Evolutionary conservation across 257 asterid genomes (phyloP), one percentile per base, ranked within the genome.

Genomic region (Petrea volubilis): DNA sequence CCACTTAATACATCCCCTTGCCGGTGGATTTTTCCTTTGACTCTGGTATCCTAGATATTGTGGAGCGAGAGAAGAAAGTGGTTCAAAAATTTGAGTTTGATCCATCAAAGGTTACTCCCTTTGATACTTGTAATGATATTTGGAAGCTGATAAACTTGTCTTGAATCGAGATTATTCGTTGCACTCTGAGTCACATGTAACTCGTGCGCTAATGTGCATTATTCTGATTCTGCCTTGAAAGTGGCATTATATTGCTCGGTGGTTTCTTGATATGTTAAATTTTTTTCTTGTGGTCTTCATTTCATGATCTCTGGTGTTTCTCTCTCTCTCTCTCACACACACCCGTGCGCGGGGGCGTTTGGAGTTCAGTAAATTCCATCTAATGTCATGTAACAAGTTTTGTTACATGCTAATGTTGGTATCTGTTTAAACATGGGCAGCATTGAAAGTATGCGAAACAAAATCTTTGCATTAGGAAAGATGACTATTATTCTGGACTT

Each of bases 101-200:
- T 74, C 77, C 80, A 27, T 76, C 73, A 10, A 56, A 64, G 74
- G 77, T 64, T 51, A 64, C 83, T 18, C 20, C 87, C 47, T 88
- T 79, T 25, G 82, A 85, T 51, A 74, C 81, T 23, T 83, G 93
- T 74, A 77, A 88, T 72, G 34, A 52, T 56, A 65, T 88, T 29
- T 90, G 97, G 97, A 80, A 88, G 86, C 80, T 86, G 85, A 85
- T 85, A 43, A 60, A 68, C 77, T 73, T 34, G 52, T 61, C 77
- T 67, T 74, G 70, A 62, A 21, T 56, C 33, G 67, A 12, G 7
- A 56, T 55, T 65, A 31, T 71, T 46, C 47, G 23, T 28, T 64
- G 23, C 25, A 9, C 40, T 59, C 18, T 59, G 51, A 13, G 24
- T 76, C 29, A 27, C 34, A 34, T 75, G 44, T 68, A 13, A 58